Evolutionary conservation across 257 asterid species (phyloP).

Genomic region (Solanum piurae): DNA sequence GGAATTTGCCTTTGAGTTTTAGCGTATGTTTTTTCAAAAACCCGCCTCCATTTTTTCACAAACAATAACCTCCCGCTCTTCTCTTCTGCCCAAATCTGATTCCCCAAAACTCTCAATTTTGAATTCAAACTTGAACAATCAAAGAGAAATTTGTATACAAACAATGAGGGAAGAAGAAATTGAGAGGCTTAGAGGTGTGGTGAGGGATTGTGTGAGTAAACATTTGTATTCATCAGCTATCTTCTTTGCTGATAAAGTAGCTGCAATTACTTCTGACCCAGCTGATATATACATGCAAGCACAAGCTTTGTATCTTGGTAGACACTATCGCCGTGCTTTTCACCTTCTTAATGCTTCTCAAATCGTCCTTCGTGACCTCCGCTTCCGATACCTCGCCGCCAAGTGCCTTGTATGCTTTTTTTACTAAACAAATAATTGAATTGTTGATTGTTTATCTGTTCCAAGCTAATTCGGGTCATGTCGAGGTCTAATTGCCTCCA

Average conservation of each 20-base stretch:
- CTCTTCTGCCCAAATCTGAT: neutral
- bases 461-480: neutral
- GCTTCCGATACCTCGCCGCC: conserved; percentile 96
- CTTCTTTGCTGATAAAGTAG: conserved; percentile 96
- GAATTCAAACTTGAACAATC: neutral
- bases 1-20: neutral
- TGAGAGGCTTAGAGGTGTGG: conserved; percentile 84
- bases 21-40: neutral
- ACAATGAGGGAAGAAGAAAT: conserved; percentile 83
- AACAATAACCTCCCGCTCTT: neutral
- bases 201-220: conserved; percentile 94
- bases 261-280: conserved; percentile 90
- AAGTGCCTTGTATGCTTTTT: conserved; percentile 64
- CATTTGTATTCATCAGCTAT: conserved; percentile 95
- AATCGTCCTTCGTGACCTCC: conserved; percentile 93
- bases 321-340: conserved; percentile 91
- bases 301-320: conserved; percentile 91
- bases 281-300: conserved; percentile 99
- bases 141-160: neutral
- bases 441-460: neutral
- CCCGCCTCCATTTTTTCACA: neutral
- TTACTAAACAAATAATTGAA: neutral
- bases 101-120: neutral
- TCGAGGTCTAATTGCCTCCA: neutral
- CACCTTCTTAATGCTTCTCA: conserved; percentile 96